Conservation (phyloP, 331 rosid species). For the Erythrophleum ivorense region DNA sequence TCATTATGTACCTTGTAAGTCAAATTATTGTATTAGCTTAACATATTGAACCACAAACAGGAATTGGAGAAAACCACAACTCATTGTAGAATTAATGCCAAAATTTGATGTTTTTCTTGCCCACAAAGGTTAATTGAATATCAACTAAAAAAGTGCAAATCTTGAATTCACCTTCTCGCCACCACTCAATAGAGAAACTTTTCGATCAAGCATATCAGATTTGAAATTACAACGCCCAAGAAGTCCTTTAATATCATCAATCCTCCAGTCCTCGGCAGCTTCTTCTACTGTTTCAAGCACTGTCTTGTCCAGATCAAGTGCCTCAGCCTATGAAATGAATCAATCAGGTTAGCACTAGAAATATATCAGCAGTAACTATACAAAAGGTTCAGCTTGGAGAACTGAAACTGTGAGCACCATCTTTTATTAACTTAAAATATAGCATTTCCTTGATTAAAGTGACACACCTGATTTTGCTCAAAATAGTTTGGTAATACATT, state of each 20-base stretch:
- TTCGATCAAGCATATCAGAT: constrained; percentile 94
- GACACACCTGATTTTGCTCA: constrained; percentile 93
- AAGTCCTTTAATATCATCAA: constrained; percentile 95
- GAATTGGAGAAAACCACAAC: background rate
- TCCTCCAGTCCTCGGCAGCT: constrained; percentile 97
- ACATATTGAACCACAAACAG: background rate
- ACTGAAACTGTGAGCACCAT: constrained; percentile 17
- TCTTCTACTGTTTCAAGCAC: constrained; percentile 93
- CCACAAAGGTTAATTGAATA: background rate
- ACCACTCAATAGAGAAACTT: constrained; percentile 91
- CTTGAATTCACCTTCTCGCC: constrained; percentile 87
- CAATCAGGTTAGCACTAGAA: constrained; percentile 40
- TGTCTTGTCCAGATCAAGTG: constrained; percentile 91
- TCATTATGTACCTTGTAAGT: constrained; percentile 4
- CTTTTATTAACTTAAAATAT: constrained; percentile 24
- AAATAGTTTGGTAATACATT: constrained; percentile 93
- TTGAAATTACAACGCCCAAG: constrained; percentile 99
- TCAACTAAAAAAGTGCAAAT: constrained; percentile 9
- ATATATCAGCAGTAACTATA: background rate
- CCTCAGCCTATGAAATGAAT: constrained; percentile 78
- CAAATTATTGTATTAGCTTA: constrained; percentile 1
- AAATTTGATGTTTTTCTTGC: constrained; percentile 2
- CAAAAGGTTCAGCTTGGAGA: constrained; percentile 24
- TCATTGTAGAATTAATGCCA: background rate
- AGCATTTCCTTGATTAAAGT: constrained; percentile 26